A percentile compares a stretch with the other conserved stretches of the same genome.
These are phyloP conservation scores for Phytophthora cactorum DNA, from an alignment of 352 stramenopile genomes.

Conservation along the genomic window DNA sequence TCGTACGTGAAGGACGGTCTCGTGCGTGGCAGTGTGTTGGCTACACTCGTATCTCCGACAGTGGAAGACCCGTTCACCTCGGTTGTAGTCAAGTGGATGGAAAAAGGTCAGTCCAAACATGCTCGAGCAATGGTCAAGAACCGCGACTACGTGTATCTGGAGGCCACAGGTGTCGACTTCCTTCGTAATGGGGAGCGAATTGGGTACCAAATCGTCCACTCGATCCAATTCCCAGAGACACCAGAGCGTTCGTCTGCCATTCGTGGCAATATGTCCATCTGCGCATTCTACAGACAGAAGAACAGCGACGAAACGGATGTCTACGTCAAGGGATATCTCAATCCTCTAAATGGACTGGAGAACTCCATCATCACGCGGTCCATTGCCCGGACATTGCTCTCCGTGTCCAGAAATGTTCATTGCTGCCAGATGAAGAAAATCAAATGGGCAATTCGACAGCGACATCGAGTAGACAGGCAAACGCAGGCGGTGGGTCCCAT, in stretches of 20 bases:
- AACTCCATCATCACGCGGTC: constrained; percentile 45
- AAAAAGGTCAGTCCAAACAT: constrained; percentile 36
- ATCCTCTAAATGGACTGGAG: constrained; percentile 40
- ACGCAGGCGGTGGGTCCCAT: constrained; percentile 17
- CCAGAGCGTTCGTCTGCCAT: constrained; percentile 23
- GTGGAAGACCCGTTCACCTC: constrained; percentile 43
- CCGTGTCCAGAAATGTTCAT: constrained; percentile 36
- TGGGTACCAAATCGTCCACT: constrained; percentile 68
- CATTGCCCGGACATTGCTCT: constrained; percentile 31
- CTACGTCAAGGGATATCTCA: constrained; percentile 42
- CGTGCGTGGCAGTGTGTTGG: constrained; percentile 42
- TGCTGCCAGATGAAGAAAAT: constrained; percentile 54
- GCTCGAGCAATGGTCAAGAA: constrained; percentile 50
- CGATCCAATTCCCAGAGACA: constrained; percentile 54
- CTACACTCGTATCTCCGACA: constrained; percentile 42
- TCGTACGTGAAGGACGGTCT: constrained; percentile 50
- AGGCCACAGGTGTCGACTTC: constrained; percentile 45
- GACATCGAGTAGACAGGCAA: constrained; percentile 26
- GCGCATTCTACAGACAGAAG: constrained; percentile 43
- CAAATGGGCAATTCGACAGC: constrained; percentile 33
- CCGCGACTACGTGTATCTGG: constrained; percentile 61
- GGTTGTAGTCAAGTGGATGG: constrained; percentile 56
- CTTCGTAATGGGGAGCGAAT: constrained; percentile 62
- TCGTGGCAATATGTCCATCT: constrained; percentile 46
- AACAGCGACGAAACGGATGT: constrained; percentile 37